Evolutionary conservation across 345 rosid genomes (phyloP).

Genomic region (Rubroshorea leprosula): DNA sequence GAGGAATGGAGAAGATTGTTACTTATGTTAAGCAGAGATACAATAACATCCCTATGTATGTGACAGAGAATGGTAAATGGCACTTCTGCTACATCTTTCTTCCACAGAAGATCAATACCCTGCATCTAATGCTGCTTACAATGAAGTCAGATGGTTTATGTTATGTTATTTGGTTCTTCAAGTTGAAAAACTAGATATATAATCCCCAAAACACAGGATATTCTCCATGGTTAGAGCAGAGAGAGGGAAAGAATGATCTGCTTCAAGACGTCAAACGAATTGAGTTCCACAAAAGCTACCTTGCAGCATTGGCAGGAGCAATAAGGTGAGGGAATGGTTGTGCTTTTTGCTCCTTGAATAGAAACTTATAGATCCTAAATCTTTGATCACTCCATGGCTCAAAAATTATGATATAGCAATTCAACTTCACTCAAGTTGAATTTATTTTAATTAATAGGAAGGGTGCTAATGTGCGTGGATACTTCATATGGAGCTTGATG

Average conservation of each 20-base stretch:
- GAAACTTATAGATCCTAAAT: neutral
- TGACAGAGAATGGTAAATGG: conserved; percentile 39
- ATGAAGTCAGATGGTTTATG: too few relatives aligned
- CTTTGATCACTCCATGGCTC: neutral
- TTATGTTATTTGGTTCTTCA: too few relatives aligned
- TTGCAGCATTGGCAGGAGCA: conserved; percentile 32
- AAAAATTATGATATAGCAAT: neutral
- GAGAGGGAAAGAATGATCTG: conserved; percentile 2
- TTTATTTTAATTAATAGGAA: conserved; percentile 16
- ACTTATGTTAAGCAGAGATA: conserved; percentile 32
- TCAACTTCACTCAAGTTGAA: neutral
- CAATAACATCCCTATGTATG: conserved; percentile 36
- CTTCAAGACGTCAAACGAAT: conserved; percentile 27
- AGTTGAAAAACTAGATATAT: neutral
- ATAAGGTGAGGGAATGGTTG: conserved; percentile 22
- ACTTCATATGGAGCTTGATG: conserved; percentile 32
- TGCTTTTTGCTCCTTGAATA: neutral
- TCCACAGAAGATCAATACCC: neutral
- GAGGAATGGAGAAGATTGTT: conserved; percentile 40
- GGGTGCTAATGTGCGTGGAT: conserved; percentile 43
- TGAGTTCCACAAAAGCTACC: conserved; percentile 30
- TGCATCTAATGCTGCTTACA: too few relatives aligned
- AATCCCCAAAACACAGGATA: conserved; percentile 22
- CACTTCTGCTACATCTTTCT: neutral
- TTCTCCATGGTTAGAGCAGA: conserved; percentile 14